Evolutionary conservation across 768 basidiomycete genomes (phyloP), one percentile per base, ranked within the genome.

Genomic region (Rhodotorula taiwanensis): DNA sequence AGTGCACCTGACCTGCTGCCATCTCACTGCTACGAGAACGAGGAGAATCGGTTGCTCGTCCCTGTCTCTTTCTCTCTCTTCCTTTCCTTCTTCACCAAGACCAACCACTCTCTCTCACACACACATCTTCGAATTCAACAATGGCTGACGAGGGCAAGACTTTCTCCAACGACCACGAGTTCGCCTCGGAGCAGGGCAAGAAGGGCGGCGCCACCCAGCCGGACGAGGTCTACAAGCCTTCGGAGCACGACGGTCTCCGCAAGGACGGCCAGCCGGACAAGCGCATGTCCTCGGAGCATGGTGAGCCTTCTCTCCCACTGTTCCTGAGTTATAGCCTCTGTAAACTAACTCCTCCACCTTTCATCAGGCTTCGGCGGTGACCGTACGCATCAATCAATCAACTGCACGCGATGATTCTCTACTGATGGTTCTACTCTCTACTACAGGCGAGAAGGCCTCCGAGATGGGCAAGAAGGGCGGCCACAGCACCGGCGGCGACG

Each of bases 191-290:
- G 58, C 48, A 49, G 49, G 50, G 55, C 50, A 51, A 58, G 49
- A 25, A 58, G 49, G 57, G 57, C 23, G 57, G 57, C 39, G 2
- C 15, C 21, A 58, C 56, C 28, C 48, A 51, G 48, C 48, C 48
- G 2, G 57, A 58, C 23, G 57, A 58, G 39, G 57, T 58, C 33
- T 58, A 58, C 57, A 58, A 52, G 50, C 49, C 50, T 42, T 43
- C 49, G 20, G 58, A 58, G 50, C 58, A 52, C 58, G 42, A 31
- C 49, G 49, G 49, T 10, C 31, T 50, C 30, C 30, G 30, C 28
- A 57, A 57, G 47, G 15, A 49, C 31, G 58, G 58, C 23, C 23
- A 33, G 31, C 49, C 49, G 23, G 58, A 58, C 58, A 52, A 52
- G 50, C 49, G 58, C 30, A 58, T 58, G 58, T 27, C 23, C 16